Base-by-base conservation (phyloP, 768 basidiomycete species). In the Trametes villosa region DNA sequence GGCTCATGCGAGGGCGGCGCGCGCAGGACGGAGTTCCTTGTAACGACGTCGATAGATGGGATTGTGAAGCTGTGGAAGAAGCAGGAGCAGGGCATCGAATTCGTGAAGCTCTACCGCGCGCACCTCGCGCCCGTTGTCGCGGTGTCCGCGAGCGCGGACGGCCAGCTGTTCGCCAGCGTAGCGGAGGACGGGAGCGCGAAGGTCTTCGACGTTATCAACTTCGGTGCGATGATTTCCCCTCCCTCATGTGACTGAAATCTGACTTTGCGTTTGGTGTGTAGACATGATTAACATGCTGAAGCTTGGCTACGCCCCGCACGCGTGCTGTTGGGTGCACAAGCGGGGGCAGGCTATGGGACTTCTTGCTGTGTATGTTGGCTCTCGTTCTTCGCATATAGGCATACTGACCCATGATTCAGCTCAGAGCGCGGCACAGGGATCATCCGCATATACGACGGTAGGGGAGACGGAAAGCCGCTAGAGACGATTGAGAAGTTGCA, bases 11-110 rank as follows among this genome's bases (percentile, higher is more conserved):
- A 33, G n/a, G n/a, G n/a, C n/a, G n/a, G n/a, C 18, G 17, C 6
- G 18, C n/a, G 4, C 66, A 97, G 96, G 73, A 96, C 94, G 13
- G 88, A 94, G 58, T 99, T 98, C 70, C 70, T 98, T 42, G 82
- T 99, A 49, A 99, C 97, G 8, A 95, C 96, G 1, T 98, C 96
- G 3, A 75, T 94, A 11, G 97, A 98, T 71, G 97, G 97, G 2
- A 91, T 95, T 74, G 75, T 98, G 64, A 99, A 99, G 73, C 76
- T 99, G n/a, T 99, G 97, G 97, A 98, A 97, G 80, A 99, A 99
- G 75, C 95, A 97, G 77, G 91, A 95, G 22, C 73, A 80, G 7
- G 96, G 96, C 4, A 94, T 99, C 69, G 97, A 98, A 76, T 98
- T 98, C 68, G 96, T 98, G 60, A 99, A 99, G 76, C 93, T 96